A percentile compares a stretch with the other conserved stretches of the same genome.
phyloP scores from a whole-genome alignment of 805 yeast genomes.

The Scheffersomyces coipomensis region DNA sequence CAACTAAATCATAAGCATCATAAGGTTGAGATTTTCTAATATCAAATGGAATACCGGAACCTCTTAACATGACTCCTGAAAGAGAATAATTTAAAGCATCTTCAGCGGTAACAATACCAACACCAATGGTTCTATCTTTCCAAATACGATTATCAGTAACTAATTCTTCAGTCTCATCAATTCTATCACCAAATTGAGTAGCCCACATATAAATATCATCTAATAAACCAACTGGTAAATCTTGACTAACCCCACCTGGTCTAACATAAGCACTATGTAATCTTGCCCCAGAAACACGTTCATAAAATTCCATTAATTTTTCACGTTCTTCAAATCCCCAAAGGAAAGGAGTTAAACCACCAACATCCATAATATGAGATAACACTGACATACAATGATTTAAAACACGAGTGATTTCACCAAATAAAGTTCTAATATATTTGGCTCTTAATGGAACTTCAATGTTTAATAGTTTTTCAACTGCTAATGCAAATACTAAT shows the following conservation, averaged over 20 bases:
- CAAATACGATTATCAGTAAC: constrained; percentile 89
- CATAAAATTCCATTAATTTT: constrained; percentile 89
- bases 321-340: constrained; percentile 96
- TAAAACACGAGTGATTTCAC: constrained; percentile 79
- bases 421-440: constrained; percentile 81
- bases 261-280: constrained; percentile 84
- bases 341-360: constrained; percentile 88
- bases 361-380: constrained; percentile 92
- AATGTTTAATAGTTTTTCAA: constrained; percentile 77
- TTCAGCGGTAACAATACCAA: constrained; percentile 80
- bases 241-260: constrained; percentile 92
- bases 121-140: constrained; percentile 81
- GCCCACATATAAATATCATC: constrained; percentile 97
- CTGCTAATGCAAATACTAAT: constrained; percentile 79
- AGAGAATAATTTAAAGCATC: constrained; percentile 81
- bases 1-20: constrained; percentile 84
- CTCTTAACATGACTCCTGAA: constrained; percentile 88
- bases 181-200: constrained; percentile 89
- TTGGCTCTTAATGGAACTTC: constrained; percentile 85
- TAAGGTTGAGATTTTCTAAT: constrained; percentile 84
- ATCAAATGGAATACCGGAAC: constrained; percentile 86
- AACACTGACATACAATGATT: constrained; percentile 85
- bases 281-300: constrained; percentile 88
- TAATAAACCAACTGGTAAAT: constrained; percentile 78
- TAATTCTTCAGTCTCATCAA: constrained; percentile 88